Evolutionary conservation across 1,284 basidiomycete species (phyloP), one percentile per base, ranked within the genome.

Genomic region (Vanrija pseudolonga): DNA sequence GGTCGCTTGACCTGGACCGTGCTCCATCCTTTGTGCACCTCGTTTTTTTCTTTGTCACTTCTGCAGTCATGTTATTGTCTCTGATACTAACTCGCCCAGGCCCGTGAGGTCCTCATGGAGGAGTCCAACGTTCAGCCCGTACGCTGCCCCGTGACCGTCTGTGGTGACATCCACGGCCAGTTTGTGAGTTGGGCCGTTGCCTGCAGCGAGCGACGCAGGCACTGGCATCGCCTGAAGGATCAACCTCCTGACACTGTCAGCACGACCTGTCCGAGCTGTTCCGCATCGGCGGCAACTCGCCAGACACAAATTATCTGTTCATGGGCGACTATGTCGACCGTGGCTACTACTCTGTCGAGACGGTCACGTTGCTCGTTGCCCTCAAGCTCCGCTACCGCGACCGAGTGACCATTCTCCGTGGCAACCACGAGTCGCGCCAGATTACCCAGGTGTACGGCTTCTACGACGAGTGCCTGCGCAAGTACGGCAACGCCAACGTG

Each of bases 261-360:
- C 94, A 98, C 78, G 96, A 99, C 81, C 87, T 99, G 53, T 96
- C 93, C 58, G 96, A 98, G 77, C 87, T 99, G 45, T 99, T 99
- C 81, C 88, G 94, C 53, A 98, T 99, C 74, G 95, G 96, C 51
- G 96, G 95, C 58, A 98, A 98, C 81, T 98, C 94, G 42, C 96
- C 95, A 56, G 96, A 98, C 80, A 98, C 96, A 61, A 99, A 98
- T 80, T 99, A 99, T 78, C 88, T 99, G 66, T 99, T 99, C 82
- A 99, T 99, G 96, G 96, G 96, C 44, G 95, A 99, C 81, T 98
- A 98, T 72, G 96, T 98, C 66, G 96, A 98, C 81, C 87, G 96
- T 71, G 95, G 95, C 24, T 98, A 98, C 82, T 98, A 98, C 81
- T 97, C 92, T 17, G 96, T 99, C 51, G 95, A 99, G 80, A 98